Base-by-base conservation (phyloP, 2,329 filamentous ascomycete species). In the Coniochaeta ligniaria region DNA sequence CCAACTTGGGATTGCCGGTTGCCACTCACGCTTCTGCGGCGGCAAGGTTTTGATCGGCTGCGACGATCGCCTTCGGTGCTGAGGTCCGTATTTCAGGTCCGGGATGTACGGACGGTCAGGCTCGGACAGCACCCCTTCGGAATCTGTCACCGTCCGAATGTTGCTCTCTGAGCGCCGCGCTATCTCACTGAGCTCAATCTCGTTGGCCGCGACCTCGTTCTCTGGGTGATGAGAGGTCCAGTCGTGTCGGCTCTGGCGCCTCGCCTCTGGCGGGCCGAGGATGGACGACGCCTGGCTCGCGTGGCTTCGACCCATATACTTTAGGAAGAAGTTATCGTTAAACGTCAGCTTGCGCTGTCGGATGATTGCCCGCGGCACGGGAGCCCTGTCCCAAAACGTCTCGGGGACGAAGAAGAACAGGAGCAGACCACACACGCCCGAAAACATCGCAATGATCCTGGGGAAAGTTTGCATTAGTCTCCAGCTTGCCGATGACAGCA, bases 351-450 rank as follows among this genome's bases (percentile, higher is more conserved):
- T 74, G 22, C 73, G 70, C 3, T 74, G 70, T 54, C 67, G 54
- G 28, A 38, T 57, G 11, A 57, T 17, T 17, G 28, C 54, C 54
- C 60, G 65, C 1, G 75, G 74, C 33, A 73, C 61, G 1, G 93
- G 92, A 2, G 89, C 88, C 56, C 94, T 82, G 72, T 97, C 92
- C 94, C 94, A 98, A 66, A 96, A 97, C 0, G 92, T 96, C 75
- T 98, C 94, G 0, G 94, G 94, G 0, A 96, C 91, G 67, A 96
- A 96, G 62, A 97, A 80, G 71, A 96, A 96, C 1, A 98, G 80
- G 2, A 96, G 76, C 22, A 84, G 72, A 41, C 87, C 82, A 62
- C 86, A 87, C 56, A 91, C 83, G 0, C 80, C 91, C 36, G 92
- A 89, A 11, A 96, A 78, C 3, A 96, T 90, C 0, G 92, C 85